phyloP scores from a whole-genome alignment of 208 protist genomes.

The Trypanosoma avium region DNA sequence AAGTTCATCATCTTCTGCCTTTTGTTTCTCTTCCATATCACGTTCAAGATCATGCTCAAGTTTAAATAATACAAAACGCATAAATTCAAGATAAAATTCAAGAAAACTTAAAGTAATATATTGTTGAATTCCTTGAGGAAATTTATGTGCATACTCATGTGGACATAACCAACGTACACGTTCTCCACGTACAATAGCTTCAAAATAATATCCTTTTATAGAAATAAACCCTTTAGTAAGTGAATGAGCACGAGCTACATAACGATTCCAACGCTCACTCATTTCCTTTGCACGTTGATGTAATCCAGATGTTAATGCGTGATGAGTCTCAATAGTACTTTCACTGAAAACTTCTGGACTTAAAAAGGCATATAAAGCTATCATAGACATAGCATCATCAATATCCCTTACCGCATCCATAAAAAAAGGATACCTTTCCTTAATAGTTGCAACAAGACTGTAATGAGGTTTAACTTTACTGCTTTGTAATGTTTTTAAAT shows the following conservation, averaged over 20 bases:
- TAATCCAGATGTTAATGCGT: slow-evolving; percentile 78
- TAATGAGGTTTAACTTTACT: slow-evolving; percentile 83
- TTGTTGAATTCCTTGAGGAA: slow-evolving; percentile 94
- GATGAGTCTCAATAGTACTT: slow-evolving; percentile 76
- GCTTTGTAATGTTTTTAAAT: slow-evolving; percentile 65
- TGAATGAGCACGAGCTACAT: slow-evolving; percentile 73
- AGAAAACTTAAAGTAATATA: slow-evolving; percentile 96
- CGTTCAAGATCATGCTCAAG: slow-evolving; percentile 88
- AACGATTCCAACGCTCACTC: slow-evolving; percentile 78
- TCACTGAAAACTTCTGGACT: slow-evolving; percentile 72
- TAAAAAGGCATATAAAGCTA: slow-evolving; percentile 94
- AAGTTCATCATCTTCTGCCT: slow-evolving; percentile 58
- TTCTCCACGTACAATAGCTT: slow-evolving; percentile 94
- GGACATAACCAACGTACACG: slow-evolving; percentile 97
- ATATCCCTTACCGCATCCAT: slow-evolving; percentile 95
- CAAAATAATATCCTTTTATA: slow-evolving; percentile 99
- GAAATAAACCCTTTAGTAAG: slow-evolving; percentile 97
- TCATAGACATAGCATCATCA: slow-evolving; percentile 96
- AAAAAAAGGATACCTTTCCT: slow-evolving; percentile 98
- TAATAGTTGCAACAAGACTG: slow-evolving; percentile 94
- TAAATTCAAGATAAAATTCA: slow-evolving; percentile 96
- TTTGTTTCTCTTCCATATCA: slow-evolving; percentile 66
- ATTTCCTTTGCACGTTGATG: slow-evolving; percentile 71
- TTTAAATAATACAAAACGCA: slow-evolving; percentile 97
- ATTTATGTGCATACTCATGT: slow-evolving; percentile 96